Evolutionary conservation across 345 rosid genomes (phyloP).

Genomic region (Lumnitzera littorea): DNA sequence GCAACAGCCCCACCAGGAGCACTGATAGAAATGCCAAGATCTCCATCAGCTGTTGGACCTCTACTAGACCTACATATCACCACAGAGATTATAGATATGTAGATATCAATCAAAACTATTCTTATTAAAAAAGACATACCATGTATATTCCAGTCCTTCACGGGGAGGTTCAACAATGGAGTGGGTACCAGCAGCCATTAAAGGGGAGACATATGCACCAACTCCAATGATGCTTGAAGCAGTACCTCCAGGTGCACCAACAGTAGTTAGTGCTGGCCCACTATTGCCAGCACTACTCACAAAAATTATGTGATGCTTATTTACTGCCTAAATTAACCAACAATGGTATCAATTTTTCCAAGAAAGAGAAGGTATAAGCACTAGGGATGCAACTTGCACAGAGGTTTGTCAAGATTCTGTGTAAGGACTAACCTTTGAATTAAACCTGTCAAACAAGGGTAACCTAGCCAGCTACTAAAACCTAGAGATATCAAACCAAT

Average conservation of each 20-base stretch:
- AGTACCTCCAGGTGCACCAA: conserved; percentile 99
- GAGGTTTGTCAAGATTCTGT: too few relatives aligned
- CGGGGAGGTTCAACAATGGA: conserved; percentile 84
- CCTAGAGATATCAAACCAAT: too few relatives aligned
- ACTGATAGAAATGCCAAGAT: conserved; percentile 88
- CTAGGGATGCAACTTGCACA: too few relatives aligned
- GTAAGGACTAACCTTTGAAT: too few relatives aligned
- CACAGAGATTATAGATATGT: conserved; percentile 6
- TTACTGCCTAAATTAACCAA: conserved; percentile 58
- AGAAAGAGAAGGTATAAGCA: background rate
- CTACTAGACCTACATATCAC: conserved; percentile 82
- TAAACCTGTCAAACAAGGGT: too few relatives aligned
- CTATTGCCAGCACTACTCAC: conserved; percentile 99
- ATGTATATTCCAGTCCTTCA: conserved; percentile 94
- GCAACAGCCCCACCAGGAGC: conserved; percentile 99
- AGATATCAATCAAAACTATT: too few relatives aligned
- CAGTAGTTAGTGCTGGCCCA: conserved; percentile 94
- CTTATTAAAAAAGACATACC: conserved; percentile 27
- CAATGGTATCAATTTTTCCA: conserved; percentile 8
- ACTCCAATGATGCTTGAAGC: conserved; percentile 91
- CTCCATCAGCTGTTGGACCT: conserved; percentile 97
- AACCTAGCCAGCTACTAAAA: too few relatives aligned
- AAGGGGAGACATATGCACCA: conserved; percentile 98
- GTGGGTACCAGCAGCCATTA: conserved; percentile 97
- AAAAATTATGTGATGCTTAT: conserved; percentile 77